phyloP scores from a whole-genome alignment of 306 rosid genomes.

The Vicia sativa region DNA sequence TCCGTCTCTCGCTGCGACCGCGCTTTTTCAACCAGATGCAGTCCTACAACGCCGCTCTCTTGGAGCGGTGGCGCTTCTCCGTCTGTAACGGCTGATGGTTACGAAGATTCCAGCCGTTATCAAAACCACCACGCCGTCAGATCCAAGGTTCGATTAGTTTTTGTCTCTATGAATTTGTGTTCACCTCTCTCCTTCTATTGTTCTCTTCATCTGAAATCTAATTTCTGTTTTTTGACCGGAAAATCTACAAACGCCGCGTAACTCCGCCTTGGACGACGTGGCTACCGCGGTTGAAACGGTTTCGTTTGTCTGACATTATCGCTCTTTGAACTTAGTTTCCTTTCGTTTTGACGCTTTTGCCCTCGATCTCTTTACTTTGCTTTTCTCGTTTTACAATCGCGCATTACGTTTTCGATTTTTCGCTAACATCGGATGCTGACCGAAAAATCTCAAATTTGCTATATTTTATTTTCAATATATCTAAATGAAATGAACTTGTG shows the following conservation, averaged over 20 bases:
- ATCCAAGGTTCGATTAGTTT: constrained; percentile 68
- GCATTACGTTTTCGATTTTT: constrained; percentile 42
- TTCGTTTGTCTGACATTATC: constrained; percentile 41
- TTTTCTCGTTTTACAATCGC: constrained; percentile 29
- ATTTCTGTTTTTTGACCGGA: constrained; percentile 26
- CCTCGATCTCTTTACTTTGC: constrained; percentile 29
- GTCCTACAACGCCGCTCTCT: constrained; percentile 93
- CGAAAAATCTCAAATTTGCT: constrained; percentile 31
- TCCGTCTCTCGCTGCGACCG: constrained; percentile 54
- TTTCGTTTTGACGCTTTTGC: constrained; percentile 40
- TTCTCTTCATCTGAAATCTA: constrained; percentile 39
- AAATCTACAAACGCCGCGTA: not conserved
- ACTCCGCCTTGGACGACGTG: not conserved
- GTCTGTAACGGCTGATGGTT: constrained; percentile 71
- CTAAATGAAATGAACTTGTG: not conserved
- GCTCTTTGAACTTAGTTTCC: constrained; percentile 31
- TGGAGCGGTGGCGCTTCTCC: constrained; percentile 91
- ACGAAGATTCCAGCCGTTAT: constrained; percentile 61
- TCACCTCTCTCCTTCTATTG: not conserved
- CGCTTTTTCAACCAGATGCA: constrained; percentile 68
- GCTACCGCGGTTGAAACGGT: constrained; percentile 33
- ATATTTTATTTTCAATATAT: not conserved
- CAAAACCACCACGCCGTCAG: constrained; percentile 50
- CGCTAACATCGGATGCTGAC: constrained; percentile 42
- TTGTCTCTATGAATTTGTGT: not conserved